Base-by-base conservation (phyloP, 1,284 basidiomycete species). In the Rhodotorula sp. region DNA sequence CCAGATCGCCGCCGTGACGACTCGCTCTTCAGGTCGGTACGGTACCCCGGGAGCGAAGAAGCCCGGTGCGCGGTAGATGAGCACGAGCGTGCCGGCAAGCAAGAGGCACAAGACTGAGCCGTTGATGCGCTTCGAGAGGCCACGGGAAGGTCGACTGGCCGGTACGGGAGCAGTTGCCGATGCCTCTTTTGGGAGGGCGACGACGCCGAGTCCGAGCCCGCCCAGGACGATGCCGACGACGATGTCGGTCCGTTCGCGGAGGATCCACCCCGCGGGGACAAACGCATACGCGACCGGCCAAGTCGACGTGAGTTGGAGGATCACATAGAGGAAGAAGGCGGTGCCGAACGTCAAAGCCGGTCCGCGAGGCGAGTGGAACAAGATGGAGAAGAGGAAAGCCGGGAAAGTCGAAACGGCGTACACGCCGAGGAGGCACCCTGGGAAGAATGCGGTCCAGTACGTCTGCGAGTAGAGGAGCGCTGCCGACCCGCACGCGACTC, bases 281-380 rank as follows among this genome's bases (percentile, higher is more conserved):
- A 97, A 97, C 0, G 93, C 94, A 81, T 97, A 97, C 0, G 94
- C 94, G 60, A 93, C 92, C 0, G 93, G 94, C 81, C 91, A 88
- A 8, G 90, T 87, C 71, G 87, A 89, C 38, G 87, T 86, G 26
- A 93, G 84, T 70, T 86, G 87, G 64, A 93, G 82, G 48, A 92
- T 52, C 68, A 85, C 85, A 67, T 89, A 88, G 19, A 88, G 81
- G n/a, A 88, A 77, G 81, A 90, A 86, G 12, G 87, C 86, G 5
- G 83, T 80, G 54, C 85, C 86, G 73, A 86, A 86, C 5, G 85
- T 85, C 71, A 81, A 83, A 23, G 83, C 59, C 76, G 19, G 79
- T 73, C 16, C 72, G 70, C 19, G 74, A 60, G 14, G 76, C 76
- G 3, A 82, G 82, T 48, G 31, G 15, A 18, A 16, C 31, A 57